Conservation (phyloP, 202 grass and related monocot genomes). For the Brachypodium distachyon region DNA sequence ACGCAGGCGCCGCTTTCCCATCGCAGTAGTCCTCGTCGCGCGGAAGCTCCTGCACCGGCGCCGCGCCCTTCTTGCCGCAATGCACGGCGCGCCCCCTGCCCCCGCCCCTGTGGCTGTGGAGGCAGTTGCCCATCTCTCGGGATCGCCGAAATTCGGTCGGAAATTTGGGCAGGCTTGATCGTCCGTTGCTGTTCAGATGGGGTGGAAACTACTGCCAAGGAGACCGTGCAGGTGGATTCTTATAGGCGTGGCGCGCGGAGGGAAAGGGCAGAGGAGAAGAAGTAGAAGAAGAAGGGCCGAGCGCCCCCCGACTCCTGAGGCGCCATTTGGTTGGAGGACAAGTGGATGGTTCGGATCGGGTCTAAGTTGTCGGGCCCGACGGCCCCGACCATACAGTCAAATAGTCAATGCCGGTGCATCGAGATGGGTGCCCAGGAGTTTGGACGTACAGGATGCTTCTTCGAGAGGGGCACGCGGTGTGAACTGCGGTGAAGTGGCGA, state of each 20-base stretch:
- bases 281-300: too few relatives aligned
- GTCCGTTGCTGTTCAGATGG: not conserved
- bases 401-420: slow-evolving; percentile 9
- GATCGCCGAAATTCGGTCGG: not conserved
- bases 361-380: not conserved
- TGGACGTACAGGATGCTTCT: not conserved
- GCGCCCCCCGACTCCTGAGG: too few relatives aligned
- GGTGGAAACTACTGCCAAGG: not conserved
- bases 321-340: not conserved
- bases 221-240: not conserved
- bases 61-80: slow-evolving; percentile 18
- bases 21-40: not conserved
- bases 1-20: not conserved
- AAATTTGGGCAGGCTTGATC: not conserved
- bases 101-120: not conserved
- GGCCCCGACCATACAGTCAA: slow-evolving; percentile 4
- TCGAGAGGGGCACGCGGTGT: not conserved
- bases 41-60: not conserved
- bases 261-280: too few relatives aligned
- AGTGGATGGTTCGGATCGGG: slow-evolving; percentile 25
- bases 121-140: slow-evolving; percentile 28
- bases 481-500: not conserved
- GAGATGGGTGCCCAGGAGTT: not conserved
- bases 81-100: not conserved
- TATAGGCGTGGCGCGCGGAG: not conserved